Evolutionary conservation across 2,329 filamentous ascomycete species (phyloP).

Genomic region (Cladorrhinum sp.): DNA sequence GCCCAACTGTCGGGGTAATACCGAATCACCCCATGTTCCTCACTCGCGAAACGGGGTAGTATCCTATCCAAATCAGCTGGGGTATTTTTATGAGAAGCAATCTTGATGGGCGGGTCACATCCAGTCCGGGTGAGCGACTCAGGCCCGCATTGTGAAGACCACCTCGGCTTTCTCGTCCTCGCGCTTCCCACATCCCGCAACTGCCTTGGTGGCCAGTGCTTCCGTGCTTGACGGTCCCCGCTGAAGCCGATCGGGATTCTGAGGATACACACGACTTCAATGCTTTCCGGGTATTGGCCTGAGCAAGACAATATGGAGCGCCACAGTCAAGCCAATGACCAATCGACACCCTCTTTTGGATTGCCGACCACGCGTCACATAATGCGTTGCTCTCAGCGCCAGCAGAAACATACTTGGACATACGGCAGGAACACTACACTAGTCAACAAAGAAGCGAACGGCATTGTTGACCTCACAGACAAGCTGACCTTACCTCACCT

Average conservation of each 20-base stretch:
- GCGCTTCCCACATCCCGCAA: conserved; percentile 21
- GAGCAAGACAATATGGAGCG: conserved; percentile 6
- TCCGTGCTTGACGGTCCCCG: conserved; percentile 4
- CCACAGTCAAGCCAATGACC: conserved; percentile 8
- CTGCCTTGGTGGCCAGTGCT: conserved; percentile 25
- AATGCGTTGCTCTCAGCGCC: not conserved
- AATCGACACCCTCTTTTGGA: conserved; percentile 3
- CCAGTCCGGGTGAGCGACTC: conserved; percentile 8
- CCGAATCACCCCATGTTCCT: conserved; percentile 6
- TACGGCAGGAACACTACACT: too few relatives aligned
- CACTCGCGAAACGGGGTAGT: conserved; percentile 2
- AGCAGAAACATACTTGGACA: not conserved
- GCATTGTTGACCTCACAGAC: not conserved
- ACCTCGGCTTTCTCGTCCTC: conserved; percentile 14
- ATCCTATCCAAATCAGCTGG: conserved; percentile 13
- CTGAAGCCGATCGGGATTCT: conserved; percentile 3
- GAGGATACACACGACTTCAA: conserved; percentile 1
- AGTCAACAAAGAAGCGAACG: too few relatives aligned
- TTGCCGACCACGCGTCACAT: not conserved
- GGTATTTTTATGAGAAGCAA: conserved; percentile 21
- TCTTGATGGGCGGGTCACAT: conserved; percentile 10
- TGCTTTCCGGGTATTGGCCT: conserved; percentile 11
- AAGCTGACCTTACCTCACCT: conserved; percentile 7
- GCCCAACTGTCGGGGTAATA: conserved; percentile 1
- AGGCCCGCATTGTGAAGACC: conserved; percentile 14